These are phyloP conservation scores for Trametes meyenii DNA, from an alignment of 768 basidiomycete genomes.

Conservation along the genomic window DNA sequence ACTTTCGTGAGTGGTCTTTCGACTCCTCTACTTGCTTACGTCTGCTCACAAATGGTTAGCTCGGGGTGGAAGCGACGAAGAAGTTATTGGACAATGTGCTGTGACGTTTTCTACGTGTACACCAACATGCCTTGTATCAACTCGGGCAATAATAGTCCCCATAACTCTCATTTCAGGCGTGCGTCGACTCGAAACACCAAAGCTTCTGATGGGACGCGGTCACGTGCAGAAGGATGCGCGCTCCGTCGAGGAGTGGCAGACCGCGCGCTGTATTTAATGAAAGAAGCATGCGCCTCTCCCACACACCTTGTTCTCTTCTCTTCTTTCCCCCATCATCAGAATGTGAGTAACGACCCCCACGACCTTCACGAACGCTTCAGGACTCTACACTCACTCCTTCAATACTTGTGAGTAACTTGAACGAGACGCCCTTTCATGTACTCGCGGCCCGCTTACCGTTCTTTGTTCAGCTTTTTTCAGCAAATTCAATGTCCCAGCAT, in stretches of 20 bases:
- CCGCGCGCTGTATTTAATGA: slow-evolving; percentile 3
- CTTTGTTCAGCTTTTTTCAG: slow-evolving; percentile 3
- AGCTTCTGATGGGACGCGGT: background rate
- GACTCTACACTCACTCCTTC: slow-evolving; percentile 5
- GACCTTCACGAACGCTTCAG: slow-evolving; percentile 2
- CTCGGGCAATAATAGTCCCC: background rate
- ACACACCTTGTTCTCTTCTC: slow-evolving; percentile 8
- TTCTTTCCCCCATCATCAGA: background rate
- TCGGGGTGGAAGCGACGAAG: slow-evolving; percentile 91
- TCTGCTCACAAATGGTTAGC: slow-evolving; percentile 44
- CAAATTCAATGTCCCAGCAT: background rate
- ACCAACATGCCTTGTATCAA: slow-evolving; percentile 1
- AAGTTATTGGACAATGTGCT: slow-evolving; percentile 77
- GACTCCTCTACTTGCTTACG: background rate
- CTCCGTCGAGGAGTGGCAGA: background rate
- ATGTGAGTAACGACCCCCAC: slow-evolving; percentile 23
- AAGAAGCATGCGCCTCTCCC: slow-evolving; percentile 1
- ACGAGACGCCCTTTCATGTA: background rate
- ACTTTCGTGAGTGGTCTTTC: slow-evolving; percentile 67
- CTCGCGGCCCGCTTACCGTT: background rate
- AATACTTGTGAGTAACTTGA: slow-evolving; percentile 14
- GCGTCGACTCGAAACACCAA: background rate
- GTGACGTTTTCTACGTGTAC: slow-evolving; percentile 26
- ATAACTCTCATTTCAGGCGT: too few relatives aligned
- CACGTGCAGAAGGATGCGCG: slow-evolving; percentile 4